phyloP scores from a whole-genome alignment of 2,329 filamentous ascomycete species.

The Neobulgaria alba region DNA sequence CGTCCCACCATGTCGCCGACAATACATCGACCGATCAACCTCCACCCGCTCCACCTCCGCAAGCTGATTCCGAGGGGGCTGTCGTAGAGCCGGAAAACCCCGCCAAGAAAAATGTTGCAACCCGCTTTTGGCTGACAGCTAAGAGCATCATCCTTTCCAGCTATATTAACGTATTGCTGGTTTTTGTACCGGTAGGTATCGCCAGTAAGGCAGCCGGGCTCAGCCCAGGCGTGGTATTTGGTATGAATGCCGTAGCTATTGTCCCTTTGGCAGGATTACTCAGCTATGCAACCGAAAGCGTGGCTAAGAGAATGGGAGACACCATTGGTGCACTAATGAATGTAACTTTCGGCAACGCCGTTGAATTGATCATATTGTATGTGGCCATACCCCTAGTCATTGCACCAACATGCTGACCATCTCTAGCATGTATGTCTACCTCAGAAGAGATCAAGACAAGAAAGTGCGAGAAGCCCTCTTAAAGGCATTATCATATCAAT shows the following conservation, averaged over 20 bases:
- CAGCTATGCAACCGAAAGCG: constrained; percentile 66
- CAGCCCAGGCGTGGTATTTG: constrained; percentile 57
- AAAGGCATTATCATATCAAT: constrained; percentile 38
- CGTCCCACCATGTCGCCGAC: constrained; percentile 27
- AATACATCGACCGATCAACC: constrained; percentile 29
- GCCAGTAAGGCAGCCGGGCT: constrained; percentile 45
- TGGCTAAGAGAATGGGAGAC: constrained; percentile 64
- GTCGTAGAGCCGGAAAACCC: constrained; percentile 36
- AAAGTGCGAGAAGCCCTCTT: constrained; percentile 36
- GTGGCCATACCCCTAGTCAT: constrained; percentile 15
- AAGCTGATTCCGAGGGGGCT: constrained; percentile 48
- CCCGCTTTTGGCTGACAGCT: constrained; percentile 30
- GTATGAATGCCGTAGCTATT: constrained; percentile 67
- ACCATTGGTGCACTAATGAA: constrained; percentile 66
- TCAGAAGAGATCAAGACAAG: constrained; percentile 36
- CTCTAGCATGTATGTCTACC: constrained; percentile 45
- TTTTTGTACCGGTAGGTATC: constrained; percentile 75
- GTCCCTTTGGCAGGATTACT: constrained; percentile 66
- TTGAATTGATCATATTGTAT: constrained; percentile 70
- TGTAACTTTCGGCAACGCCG: constrained; percentile 71
- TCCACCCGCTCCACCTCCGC: constrained; percentile 37
- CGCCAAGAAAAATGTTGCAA: constrained; percentile 21
- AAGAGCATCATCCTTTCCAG: constrained; percentile 59
- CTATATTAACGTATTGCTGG: constrained; percentile 68
- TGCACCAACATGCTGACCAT: constrained; percentile 17